Base-by-base conservation (phyloP, 495 filamentous ascomycete genomes). In the Aspergillus heteromorphus region DNA sequence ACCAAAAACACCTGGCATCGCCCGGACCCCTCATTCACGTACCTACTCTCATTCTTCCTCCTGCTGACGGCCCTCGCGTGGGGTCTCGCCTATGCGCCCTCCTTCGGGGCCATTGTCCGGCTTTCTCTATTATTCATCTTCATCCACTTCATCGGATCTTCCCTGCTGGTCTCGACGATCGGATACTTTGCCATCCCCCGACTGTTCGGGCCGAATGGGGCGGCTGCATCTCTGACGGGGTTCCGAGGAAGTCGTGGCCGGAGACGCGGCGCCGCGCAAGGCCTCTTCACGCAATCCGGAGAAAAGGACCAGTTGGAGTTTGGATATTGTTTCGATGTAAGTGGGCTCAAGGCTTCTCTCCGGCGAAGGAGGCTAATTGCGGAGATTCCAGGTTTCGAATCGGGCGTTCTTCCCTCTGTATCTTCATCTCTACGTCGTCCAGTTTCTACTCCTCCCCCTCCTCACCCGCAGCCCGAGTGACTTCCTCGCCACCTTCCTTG, bases 1-100 rank as follows among this genome's bases (percentile, higher is more conserved):
- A 88, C 85, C 2, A 87, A 87, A 70, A 88, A 88, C 65, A 86
- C 86, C 62, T 88, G 83, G 82, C 86, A 88, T 63, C 82, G 85
- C 48, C 82, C 86, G 47, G 86, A 89, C 61, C 86, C 86, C 14
- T 87, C 86, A 29, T 88, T 89, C 70, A 85, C 87, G 54, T 88
- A 89, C 65, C 85, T 89, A 49, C 80, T 88, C 48, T 84, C 85
- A 45, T 82, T 86, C 71, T 88, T 89, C 75, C 76, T 87, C 11
- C 77, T 87, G 55, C 78, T 89, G 61, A 87, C 86, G 49, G 83
- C 84, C 43, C 69, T 89, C 21, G 86, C 85, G 38, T 89, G 86
- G 86, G 85, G 85, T 14, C 72, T 88, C 27, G 86, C 86, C 8
- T 89, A 87, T 64, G 80, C 79, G 13, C 73, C 74, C 21, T 77